phyloP scores from a whole-genome alignment of 164 flowering plant genomes.

The Amborella trichopoda region DNA sequence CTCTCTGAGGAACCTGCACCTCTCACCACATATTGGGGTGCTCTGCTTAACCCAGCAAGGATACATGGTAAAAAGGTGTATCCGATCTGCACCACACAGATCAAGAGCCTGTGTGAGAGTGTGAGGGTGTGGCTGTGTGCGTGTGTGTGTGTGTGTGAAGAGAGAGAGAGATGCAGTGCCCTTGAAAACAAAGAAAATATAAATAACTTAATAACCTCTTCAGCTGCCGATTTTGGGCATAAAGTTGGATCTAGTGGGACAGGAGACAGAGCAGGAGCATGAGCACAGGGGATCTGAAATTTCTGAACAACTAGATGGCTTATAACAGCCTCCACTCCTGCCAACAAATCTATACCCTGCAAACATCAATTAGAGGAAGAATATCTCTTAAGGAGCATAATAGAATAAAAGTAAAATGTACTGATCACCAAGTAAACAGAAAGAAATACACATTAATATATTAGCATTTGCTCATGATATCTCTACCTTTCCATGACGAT shows the following conservation, averaged over 20 bases:
- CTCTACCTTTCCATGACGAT: constrained; percentile 65
- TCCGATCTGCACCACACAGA: constrained; percentile 44
- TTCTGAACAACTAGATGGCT: constrained; percentile 83
- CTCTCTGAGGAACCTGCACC: constrained; percentile 14
- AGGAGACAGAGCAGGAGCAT: constrained; percentile 73
- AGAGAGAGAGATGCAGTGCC: background rate
- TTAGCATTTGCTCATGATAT: background rate
- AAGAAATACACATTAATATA: background rate
- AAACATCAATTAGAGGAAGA: background rate
- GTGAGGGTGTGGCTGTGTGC: no score
- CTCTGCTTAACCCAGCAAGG: constrained; percentile 73
- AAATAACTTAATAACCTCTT: constrained; percentile 42
- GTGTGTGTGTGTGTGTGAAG: no score
- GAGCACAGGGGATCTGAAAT: constrained; percentile 87
- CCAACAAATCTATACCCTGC: constrained; percentile 73
- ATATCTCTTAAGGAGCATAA: background rate
- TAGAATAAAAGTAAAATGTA: background rate
- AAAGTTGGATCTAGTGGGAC: constrained; percentile 37
- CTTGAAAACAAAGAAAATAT: background rate
- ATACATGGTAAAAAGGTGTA: constrained; percentile 87
- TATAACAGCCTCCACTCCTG: constrained; percentile 82
- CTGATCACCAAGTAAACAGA: background rate
- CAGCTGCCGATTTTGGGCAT: constrained; percentile 76
- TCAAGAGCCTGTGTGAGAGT: no score
- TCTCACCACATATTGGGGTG: constrained; percentile 58